Evolutionary conservation across 345 rosid genomes (phyloP).

Genomic region (Gossypioides kirkii): DNA sequence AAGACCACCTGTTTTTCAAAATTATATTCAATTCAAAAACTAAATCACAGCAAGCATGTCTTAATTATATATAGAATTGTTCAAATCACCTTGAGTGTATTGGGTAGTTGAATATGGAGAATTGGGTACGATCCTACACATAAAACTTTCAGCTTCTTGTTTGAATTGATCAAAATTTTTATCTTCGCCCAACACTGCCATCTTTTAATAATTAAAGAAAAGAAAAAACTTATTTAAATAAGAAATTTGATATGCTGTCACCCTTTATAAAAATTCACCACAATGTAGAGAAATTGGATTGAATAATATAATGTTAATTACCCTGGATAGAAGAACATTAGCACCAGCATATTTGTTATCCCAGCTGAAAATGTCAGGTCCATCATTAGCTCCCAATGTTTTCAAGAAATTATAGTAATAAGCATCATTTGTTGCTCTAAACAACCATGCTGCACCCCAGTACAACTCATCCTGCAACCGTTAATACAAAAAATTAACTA

Average conservation of each 20-base stretch:
- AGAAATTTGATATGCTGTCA: too few relatives aligned
- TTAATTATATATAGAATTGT: background rate
- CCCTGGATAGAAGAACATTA: slow-evolving; percentile 73
- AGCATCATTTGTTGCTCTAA: slow-evolving; percentile 62
- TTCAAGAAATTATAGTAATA: slow-evolving; percentile 57
- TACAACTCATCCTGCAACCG: slow-evolving; percentile 64
- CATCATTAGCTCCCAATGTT: slow-evolving; percentile 67
- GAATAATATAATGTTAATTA: slow-evolving; percentile 7
- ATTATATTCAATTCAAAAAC: background rate
- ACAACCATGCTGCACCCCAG: slow-evolving; percentile 89
- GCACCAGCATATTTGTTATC: slow-evolving; percentile 92
- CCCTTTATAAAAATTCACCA: too few relatives aligned
- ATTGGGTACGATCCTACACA: slow-evolving; percentile 76
- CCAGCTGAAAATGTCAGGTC: slow-evolving; percentile 88
- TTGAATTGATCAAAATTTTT: slow-evolving; percentile 52
- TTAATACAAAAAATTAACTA: too few relatives aligned
- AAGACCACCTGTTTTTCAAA: slow-evolving; percentile 59
- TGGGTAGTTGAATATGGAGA: slow-evolving; percentile 73
- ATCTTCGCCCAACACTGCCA: slow-evolving; percentile 54
- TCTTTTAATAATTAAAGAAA: too few relatives aligned
- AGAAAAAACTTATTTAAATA: background rate
- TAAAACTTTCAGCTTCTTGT: slow-evolving; percentile 71
- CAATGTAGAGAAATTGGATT: background rate
- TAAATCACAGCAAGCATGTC: background rate
- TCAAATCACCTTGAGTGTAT: slow-evolving; percentile 67